A percentile compares a stretch with the other conserved stretches of the same genome.
phyloP scores from a whole-genome alignment of 2,329 filamentous ascomycete genomes.

The Exserohilum turcica region DNA sequence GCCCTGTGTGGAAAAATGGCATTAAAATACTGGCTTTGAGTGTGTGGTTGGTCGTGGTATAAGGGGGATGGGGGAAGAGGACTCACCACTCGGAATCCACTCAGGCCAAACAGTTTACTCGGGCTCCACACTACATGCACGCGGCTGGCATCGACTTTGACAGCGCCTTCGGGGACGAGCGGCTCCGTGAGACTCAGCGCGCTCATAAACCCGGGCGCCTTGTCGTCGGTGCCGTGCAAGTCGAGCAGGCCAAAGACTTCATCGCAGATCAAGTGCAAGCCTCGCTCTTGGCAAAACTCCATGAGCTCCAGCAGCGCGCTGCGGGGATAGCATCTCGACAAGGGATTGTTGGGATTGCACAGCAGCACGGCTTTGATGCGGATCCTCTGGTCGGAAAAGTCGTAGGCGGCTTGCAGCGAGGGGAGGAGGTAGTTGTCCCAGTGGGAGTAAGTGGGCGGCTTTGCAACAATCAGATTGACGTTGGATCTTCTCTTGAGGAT shows the following conservation, averaged over 20 bases:
- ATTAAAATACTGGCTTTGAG: too few relatives aligned
- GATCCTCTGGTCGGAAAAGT: constrained; percentile 33
- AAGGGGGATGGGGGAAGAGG: not conserved
- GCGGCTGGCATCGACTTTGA: constrained; percentile 40
- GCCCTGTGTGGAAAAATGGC: too few relatives aligned
- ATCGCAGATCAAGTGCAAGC: constrained; percentile 38
- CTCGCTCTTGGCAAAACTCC: constrained; percentile 42
- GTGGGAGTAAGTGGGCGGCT: constrained; percentile 37
- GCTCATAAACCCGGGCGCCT: constrained; percentile 28
- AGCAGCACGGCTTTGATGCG: constrained; percentile 40
- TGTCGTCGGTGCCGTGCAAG: constrained; percentile 12
- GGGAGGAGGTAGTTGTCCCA: constrained; percentile 41
- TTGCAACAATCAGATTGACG: constrained; percentile 33
- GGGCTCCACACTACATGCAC: constrained; percentile 42
- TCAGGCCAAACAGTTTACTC: constrained; percentile 39
- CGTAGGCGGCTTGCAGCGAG: constrained; percentile 38
- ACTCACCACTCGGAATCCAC: constrained; percentile 37
- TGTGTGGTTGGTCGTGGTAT: too few relatives aligned
- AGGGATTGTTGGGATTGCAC: constrained; percentile 38
- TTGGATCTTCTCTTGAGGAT: constrained; percentile 28
- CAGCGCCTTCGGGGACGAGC: constrained; percentile 31
- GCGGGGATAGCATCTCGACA: constrained; percentile 34
- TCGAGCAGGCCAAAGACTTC: constrained; percentile 31
- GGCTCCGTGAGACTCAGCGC: constrained; percentile 37
- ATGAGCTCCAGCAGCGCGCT: constrained; percentile 35